Evolutionary conservation across 805 yeast genomes (phyloP), one percentile per base, ranked within the genome.

Genomic region (Crinitomyces ghanaensis): DNA sequence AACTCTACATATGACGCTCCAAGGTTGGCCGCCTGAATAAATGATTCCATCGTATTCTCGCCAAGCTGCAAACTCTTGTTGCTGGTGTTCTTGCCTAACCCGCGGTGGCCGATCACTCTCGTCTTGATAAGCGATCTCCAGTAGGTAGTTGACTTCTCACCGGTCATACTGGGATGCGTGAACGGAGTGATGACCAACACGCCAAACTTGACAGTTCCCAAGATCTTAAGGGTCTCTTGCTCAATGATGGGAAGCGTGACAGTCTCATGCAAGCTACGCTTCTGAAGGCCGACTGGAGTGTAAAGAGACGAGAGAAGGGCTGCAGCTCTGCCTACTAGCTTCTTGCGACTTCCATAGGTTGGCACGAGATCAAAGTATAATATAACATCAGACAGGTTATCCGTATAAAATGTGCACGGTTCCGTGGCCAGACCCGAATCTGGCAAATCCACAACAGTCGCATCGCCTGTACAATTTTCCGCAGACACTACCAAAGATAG

Each of bases 1-100:
- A 88, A 88, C 57, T 88, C 97, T 33, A 88, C 96, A 50, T 88
- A 88, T 2, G 93, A 78, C 1, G 97, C 97, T 26, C 97, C 97
- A 43, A 88, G 62, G 2, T 93, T 84, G 0, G 96, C 94, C 0
- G 97, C 97, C 8, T 95, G 93, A 51, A 88, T 80, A 48, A 88
- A 88, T 0, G 94, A 81, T 48, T 88, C 95, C 14, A 88, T 79
- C 0, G 97, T 88, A 54, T 88, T 88, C 50, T 88, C 97, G 26
- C 97, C 97, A 39, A 88, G 66, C 56, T 88, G 97, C 49, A 88
- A 66, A 3, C 94, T 80, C 41, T 72, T 76, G 30, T 77, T 68
- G 27, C 69, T 68, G 37, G 74, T 67, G 57, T 88, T 88, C 62
- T 85, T 86, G 44, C 97, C 97, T 42, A 84, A 63, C 4, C 97